phyloP scores from a whole-genome alignment of 805 yeast genomes.

The Lipomyces starkeyi region DNA sequence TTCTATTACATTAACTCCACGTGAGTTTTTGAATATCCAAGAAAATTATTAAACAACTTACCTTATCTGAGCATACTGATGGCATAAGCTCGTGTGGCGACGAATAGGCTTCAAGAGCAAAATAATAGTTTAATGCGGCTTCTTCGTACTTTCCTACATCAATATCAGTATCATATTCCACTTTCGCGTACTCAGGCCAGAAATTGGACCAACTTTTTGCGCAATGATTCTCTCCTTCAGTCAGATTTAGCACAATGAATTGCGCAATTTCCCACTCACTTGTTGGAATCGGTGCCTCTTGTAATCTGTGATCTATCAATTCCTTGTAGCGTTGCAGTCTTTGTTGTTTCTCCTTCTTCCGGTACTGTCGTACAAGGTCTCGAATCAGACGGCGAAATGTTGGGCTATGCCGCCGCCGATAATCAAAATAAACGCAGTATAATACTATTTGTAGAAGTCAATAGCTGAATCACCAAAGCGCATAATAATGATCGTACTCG shows the following conservation, averaged over 20 bases:
- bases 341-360: constrained; percentile 19
- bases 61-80: constrained; percentile 21
- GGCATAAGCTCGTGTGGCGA: constrained; percentile 85
- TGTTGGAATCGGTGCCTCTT: constrained; percentile 8
- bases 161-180: background rate
- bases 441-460: constrained; percentile 40
- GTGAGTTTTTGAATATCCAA: background rate
- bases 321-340: constrained; percentile 13
- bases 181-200: background rate
- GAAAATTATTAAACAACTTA: background rate
- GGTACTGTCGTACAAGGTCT: constrained; percentile 63
- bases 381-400: constrained; percentile 79
- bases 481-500: constrained; percentile 17
- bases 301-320: constrained; percentile 17
- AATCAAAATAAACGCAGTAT: constrained; percentile 89
- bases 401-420: constrained; percentile 80
- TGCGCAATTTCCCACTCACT: constrained; percentile 3
- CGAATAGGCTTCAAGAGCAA: constrained; percentile 91
- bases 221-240: constrained; percentile 14
- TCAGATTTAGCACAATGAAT: constrained; percentile 18
- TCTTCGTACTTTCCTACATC: constrained; percentile 57
- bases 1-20: constrained; percentile 13
- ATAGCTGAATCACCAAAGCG: no score
- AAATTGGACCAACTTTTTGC: constrained; percentile 9
- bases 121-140: constrained; percentile 90